Percentiles rank a stretch among this genome's conserved stretches.
Evolutionary conservation across 2,329 filamentous ascomycete species (phyloP).

Genomic region (Rhinocladiella mackenziei): DNA sequence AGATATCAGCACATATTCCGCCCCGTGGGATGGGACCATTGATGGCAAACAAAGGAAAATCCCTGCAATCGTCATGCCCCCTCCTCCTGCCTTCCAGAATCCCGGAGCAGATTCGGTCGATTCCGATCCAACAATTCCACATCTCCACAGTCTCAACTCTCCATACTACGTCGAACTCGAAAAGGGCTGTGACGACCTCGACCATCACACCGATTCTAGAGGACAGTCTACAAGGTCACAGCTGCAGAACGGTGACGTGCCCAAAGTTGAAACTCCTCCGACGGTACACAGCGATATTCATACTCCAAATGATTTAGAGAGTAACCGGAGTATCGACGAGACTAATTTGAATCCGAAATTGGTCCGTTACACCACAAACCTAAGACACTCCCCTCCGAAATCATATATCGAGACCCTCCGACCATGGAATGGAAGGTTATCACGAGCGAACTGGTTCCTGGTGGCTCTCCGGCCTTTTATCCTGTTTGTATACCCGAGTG

Average conservation of each 20-base stretch:
- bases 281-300: background rate
- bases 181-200: slow-evolving; percentile 31
- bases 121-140: slow-evolving; percentile 7
- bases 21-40: slow-evolving; percentile 2
- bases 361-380: slow-evolving; percentile 63
- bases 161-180: slow-evolving; percentile 34
- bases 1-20: slow-evolving; percentile 2
- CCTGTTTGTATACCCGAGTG: slow-evolving; percentile 78
- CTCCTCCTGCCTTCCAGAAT: background rate
- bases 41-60: background rate
- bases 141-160: slow-evolving; percentile 38
- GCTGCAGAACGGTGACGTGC: too few relatives aligned
- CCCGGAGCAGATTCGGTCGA: background rate
- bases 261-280: too few relatives aligned
- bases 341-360: slow-evolving; percentile 14
- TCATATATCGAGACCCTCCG: slow-evolving; percentile 71
- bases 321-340: slow-evolving; percentile 5
- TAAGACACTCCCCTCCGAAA: slow-evolving; percentile 63
- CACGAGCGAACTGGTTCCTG: slow-evolving; percentile 72
- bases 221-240: too few relatives aligned
- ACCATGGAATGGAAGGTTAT: slow-evolving; percentile 73
- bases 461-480: slow-evolving; percentile 78
- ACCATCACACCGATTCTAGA: slow-evolving; percentile 16
- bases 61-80: background rate
- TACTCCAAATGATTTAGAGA: slow-evolving; percentile 8